Conservation (phyloP, 2,329 filamentous ascomycete genomes). For the Diaporthe vexans region DNA sequence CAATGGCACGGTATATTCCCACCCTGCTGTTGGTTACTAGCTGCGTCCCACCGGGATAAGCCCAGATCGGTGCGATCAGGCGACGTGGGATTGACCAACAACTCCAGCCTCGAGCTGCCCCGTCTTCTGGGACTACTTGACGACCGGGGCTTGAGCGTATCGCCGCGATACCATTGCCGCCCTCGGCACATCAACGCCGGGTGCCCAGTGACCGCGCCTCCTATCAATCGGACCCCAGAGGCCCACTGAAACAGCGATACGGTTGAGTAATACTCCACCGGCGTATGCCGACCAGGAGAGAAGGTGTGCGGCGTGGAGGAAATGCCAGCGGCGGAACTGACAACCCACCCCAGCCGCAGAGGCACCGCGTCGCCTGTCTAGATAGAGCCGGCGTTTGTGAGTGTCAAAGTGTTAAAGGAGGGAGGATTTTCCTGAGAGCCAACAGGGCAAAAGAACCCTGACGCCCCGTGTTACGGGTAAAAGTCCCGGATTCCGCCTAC, state of each 20-base stretch:
- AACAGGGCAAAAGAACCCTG: constrained; percentile 22
- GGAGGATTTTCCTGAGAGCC: neutral
- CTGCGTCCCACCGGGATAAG: neutral
- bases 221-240: neutral
- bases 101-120: neutral
- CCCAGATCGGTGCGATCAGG: constrained; percentile 17
- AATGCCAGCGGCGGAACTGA: neutral
- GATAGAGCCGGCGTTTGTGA: neutral
- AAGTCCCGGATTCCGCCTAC: constrained; percentile 20
- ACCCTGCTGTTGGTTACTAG: constrained; percentile 23
- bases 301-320: neutral
- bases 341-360: neutral
- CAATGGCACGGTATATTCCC: neutral
- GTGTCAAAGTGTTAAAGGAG: neutral
- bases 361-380: neutral
- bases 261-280: neutral
- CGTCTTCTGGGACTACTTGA: constrained; percentile 5
- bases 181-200: neutral
- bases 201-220: neutral
- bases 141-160: neutral
- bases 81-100: constrained; percentile 31
- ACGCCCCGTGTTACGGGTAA: constrained; percentile 6
- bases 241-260: neutral
- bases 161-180: constrained; percentile 3
- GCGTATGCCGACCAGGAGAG: no score